Evolutionary conservation across 1,139 yeast genomes (phyloP), one percentile per base, ranked within the genome.

Genomic region (Zygotorulaspora mrakii): DNA sequence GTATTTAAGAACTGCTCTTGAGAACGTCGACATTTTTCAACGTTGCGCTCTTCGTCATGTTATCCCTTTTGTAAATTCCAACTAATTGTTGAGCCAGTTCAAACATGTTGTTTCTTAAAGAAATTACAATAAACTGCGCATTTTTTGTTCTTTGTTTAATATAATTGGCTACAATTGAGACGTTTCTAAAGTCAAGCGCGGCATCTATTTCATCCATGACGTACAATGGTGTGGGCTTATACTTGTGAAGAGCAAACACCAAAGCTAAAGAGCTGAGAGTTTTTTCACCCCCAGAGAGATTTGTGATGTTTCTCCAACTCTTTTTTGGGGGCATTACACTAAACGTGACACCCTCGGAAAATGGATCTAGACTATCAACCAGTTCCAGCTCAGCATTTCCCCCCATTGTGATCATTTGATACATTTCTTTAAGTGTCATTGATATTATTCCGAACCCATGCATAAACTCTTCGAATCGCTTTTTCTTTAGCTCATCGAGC

Each of bases 121-220:
- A 89, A 35, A 94, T 94, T 24, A 94, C 98, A 57, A 94, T 79
- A 56, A 94, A 94, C 59, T 94, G 99, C 1, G 97, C 98, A 64
- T 89, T 87, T 65, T 85, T 85, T 3, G 98, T 94, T 38, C 96
- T 73, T 54, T 91, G 96, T 58, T 88, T 89, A 60, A 94, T 94
- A 61, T 94, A 94, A 57, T 89, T 89, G 3, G 98, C 99, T 41
- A 94, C 96, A 65, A 91, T 91, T 10, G 96, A 86, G 35, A 94
- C 98, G 57, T 94, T 94, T 60, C 97, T 72, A 66, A 91, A 94
- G 67, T 94, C 99, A 52, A 94, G 73, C 1, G 99, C 99, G 0
- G 99, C 99, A 67, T 94, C 99, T 54, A 94, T 91, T 67, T 94
- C 99, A 68, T 94, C 99, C 99, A 94, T 94, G 25, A 94, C 98